Evolutionary conservation across 352 stramenopile species (phyloP).

Genomic region (Pythium aphanidermatum): DNA sequence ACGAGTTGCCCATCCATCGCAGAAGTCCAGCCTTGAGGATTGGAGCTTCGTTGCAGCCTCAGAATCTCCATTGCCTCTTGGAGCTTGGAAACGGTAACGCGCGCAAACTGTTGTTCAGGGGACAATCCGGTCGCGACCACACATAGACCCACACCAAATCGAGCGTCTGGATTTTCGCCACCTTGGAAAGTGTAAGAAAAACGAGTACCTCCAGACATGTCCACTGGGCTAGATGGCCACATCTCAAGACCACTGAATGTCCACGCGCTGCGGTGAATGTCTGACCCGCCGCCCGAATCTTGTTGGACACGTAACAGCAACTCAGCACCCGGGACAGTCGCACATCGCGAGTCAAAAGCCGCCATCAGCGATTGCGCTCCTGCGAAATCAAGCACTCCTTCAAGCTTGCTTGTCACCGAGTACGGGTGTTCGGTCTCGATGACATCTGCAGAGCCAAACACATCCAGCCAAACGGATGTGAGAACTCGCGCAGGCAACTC

Average conservation of each 20-base stretch:
- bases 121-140: slow-evolving; percentile 53
- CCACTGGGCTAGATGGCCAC: slow-evolving; percentile 48
- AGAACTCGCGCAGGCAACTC: slow-evolving; percentile 48
- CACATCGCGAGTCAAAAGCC: slow-evolving; percentile 64
- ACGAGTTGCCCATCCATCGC: slow-evolving; percentile 81
- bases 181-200: slow-evolving; percentile 57
- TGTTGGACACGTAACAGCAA: slow-evolving; percentile 9
- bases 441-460: slow-evolving; percentile 53
- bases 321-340: slow-evolving; percentile 19
- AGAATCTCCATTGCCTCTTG: slow-evolving; percentile 22
- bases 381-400: slow-evolving; percentile 40
- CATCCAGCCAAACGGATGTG: slow-evolving; percentile 68
- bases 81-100: slow-evolving; percentile 33
- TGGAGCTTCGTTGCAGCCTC: slow-evolving; percentile 1
- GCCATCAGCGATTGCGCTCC: slow-evolving; percentile 48
- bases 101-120: slow-evolving; percentile 56
- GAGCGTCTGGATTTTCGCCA: slow-evolving; percentile 45
- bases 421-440: slow-evolving; percentile 73
- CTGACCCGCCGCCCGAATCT: neutral
- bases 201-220: slow-evolving; percentile 42
- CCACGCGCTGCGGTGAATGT: slow-evolving; percentile 1
- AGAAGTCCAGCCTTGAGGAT: slow-evolving; percentile 32
- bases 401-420: slow-evolving; percentile 15
- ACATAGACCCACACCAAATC: slow-evolving; percentile 54
- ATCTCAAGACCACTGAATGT: slow-evolving; percentile 11